These are phyloP conservation scores for Fusarium veterinarium DNA, from an alignment of 2,329 filamentous ascomycete species.

Conservation along the genomic window DNA sequence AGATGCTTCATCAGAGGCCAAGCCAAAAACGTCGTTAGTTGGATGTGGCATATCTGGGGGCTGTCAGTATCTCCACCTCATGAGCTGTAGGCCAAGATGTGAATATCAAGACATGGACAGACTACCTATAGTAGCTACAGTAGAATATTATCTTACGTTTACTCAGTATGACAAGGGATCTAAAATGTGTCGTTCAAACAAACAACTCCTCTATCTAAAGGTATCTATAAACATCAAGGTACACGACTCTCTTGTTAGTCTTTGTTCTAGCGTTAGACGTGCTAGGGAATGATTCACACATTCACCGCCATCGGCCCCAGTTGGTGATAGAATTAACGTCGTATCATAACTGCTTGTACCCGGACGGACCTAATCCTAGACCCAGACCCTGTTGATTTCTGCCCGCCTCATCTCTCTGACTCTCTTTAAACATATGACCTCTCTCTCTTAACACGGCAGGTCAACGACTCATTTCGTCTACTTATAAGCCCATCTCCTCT, in stretches of 20 bases:
- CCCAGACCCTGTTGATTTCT: constrained; percentile 35
- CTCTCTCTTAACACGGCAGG: neutral
- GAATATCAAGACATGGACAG: neutral
- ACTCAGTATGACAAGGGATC: neutral
- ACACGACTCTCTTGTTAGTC: neutral
- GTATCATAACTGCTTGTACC: constrained; percentile 39
- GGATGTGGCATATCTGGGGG: constrained; percentile 21
- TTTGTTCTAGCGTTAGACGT: constrained; percentile 13
- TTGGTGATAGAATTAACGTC: constrained; percentile 34
- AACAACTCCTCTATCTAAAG: neutral
- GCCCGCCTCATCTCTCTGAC: constrained; percentile 8
- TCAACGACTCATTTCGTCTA: neutral
- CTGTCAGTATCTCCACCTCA: constrained; percentile 14
- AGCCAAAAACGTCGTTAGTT: constrained; percentile 34
- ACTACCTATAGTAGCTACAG: neutral
- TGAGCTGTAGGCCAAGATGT: neutral
- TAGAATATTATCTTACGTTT: neutral
- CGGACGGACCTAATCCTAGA: constrained; percentile 9
- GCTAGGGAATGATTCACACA: constrained; percentile 39
- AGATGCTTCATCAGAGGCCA: constrained; percentile 29
- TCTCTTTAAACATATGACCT: constrained; percentile 6
- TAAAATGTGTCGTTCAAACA: neutral
- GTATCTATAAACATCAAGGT: neutral
- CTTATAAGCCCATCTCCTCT: neutral
- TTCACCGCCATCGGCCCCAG: constrained; percentile 45